Evolutionary conservation across 495 filamentous ascomycete species (phyloP).

Genomic region (Penicillium canescens): DNA sequence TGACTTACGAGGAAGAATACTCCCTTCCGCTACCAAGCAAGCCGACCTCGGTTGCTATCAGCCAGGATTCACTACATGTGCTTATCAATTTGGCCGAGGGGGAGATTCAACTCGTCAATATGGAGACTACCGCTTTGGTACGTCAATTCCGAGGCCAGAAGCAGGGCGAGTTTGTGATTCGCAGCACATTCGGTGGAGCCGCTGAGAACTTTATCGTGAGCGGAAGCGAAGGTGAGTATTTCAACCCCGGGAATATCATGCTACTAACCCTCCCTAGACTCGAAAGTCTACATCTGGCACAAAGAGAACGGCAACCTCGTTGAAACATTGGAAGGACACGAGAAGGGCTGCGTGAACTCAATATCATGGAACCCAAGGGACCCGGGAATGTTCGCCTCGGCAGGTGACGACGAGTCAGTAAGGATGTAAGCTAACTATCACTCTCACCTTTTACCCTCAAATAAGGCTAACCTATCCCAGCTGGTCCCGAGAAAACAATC

Average conservation of each 20-base stretch:
- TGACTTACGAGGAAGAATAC: slow-evolving; percentile 70
- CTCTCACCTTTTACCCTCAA: background rate
- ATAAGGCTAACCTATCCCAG: slow-evolving; percentile 28
- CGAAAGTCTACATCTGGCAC: slow-evolving; percentile 84
- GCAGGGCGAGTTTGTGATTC: slow-evolving; percentile 72
- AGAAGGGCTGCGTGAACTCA: slow-evolving; percentile 77
- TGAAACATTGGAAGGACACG: slow-evolving; percentile 74
- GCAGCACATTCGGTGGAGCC: slow-evolving; percentile 83
- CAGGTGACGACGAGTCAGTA: slow-evolving; percentile 83
- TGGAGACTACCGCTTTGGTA: slow-evolving; percentile 70
- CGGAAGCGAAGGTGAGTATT: slow-evolving; percentile 79
- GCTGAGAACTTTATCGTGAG: slow-evolving; percentile 87
- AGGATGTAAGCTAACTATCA: slow-evolving; percentile 65
- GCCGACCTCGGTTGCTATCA: slow-evolving; percentile 78
- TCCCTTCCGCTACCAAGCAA: slow-evolving; percentile 64
- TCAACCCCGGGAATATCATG: too few species aligned
- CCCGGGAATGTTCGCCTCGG: slow-evolving; percentile 84
- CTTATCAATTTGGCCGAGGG: slow-evolving; percentile 80
- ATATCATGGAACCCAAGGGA: slow-evolving; percentile 87
- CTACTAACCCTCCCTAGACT: slow-evolving; percentile 55
- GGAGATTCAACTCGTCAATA: slow-evolving; percentile 73
- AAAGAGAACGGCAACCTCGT: slow-evolving; percentile 75
- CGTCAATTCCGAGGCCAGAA: slow-evolving; percentile 72
- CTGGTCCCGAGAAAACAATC: slow-evolving; percentile 41
- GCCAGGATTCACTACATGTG: slow-evolving; percentile 72